Evolutionary conservation across 352 stramenopile species (phyloP).

Genomic region (Phytophthora fragariae): DNA sequence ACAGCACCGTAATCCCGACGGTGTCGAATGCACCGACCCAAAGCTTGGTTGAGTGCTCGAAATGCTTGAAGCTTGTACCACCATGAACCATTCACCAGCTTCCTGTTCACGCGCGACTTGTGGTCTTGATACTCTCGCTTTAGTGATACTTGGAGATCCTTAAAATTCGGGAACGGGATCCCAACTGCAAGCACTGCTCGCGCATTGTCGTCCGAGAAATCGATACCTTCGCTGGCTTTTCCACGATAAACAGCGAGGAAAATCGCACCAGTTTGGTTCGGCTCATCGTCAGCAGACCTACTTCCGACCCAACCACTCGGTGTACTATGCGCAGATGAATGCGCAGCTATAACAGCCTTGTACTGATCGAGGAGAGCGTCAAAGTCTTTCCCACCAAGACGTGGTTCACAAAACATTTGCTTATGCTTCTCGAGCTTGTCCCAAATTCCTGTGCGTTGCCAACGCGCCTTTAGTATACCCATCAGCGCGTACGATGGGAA

Average conservation of each 20-base stretch:
- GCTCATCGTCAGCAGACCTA: slow-evolving; percentile 1
- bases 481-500: slow-evolving; percentile 85
- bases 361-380: slow-evolving; percentile 76
- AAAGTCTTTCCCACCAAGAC: slow-evolving; percentile 79
- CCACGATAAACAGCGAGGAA: slow-evolving; percentile 98
- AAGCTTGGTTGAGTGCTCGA: slow-evolving; percentile 98
- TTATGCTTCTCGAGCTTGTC: slow-evolving; percentile 61
- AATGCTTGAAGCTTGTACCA: slow-evolving; percentile 99
- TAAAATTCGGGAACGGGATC: slow-evolving; percentile 96
- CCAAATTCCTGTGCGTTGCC: slow-evolving; percentile 67
- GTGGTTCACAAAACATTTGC: slow-evolving; percentile 69
- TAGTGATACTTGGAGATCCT: slow-evolving; percentile 89
- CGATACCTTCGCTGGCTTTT: slow-evolving; percentile 98
- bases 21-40: slow-evolving; percentile 98
- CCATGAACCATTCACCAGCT: slow-evolving; percentile 58
- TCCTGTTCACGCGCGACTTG: slow-evolving; percentile 57
- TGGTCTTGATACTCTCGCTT: slow-evolving; percentile 85
- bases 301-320: slow-evolving; percentile 26
- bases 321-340: slow-evolving; percentile 17
- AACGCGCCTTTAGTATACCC: slow-evolving; percentile 63
- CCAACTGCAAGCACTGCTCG: slow-evolving; percentile 96
- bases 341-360: slow-evolving; percentile 54
- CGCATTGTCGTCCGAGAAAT: slow-evolving; percentile 98
- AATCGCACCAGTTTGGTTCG: slow-evolving; percentile 81
- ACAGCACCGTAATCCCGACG: slow-evolving; percentile 97